Conservation (phyloP, 306 rosid genomes). For the Luffa aegyptiaca region DNA sequence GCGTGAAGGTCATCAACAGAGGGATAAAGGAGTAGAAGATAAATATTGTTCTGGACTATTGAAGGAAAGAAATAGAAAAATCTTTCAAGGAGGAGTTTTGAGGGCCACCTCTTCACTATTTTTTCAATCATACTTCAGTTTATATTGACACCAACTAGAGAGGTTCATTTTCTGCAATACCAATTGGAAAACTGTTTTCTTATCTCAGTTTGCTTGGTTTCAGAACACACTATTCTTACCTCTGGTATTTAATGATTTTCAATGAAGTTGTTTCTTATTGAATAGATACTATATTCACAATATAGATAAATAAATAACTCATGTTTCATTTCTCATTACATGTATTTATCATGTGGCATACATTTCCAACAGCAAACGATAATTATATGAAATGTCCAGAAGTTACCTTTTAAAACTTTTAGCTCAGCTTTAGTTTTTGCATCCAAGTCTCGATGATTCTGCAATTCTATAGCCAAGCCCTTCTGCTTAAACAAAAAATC, state of each 20-base stretch:
- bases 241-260: neutral
- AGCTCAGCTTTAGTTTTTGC: conserved; percentile 54
- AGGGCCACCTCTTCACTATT: neutral
- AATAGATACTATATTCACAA: neutral
- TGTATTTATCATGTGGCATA: neutral
- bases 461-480: conserved; percentile 48
- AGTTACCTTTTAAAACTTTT: conserved; percentile 49
- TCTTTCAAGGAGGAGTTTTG: neutral
- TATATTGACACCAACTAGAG: neutral
- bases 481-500: conserved; percentile 58
- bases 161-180: neutral
- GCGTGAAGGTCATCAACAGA: neutral
- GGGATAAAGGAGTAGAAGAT: neutral
- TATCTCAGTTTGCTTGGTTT: neutral
- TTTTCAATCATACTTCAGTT: neutral
- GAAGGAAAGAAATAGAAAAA: neutral
- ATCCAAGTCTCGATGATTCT: conserved; percentile 45
- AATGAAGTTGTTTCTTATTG: neutral
- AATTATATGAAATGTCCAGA: neutral
- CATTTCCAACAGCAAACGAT: neutral
- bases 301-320: neutral
- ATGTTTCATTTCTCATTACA: neutral
- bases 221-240: neutral
- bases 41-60: neutral
- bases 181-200: neutral